Evolutionary conservation across 139 green algal species (phyloP).

Genomic region (Trebouxia sp.): DNA sequence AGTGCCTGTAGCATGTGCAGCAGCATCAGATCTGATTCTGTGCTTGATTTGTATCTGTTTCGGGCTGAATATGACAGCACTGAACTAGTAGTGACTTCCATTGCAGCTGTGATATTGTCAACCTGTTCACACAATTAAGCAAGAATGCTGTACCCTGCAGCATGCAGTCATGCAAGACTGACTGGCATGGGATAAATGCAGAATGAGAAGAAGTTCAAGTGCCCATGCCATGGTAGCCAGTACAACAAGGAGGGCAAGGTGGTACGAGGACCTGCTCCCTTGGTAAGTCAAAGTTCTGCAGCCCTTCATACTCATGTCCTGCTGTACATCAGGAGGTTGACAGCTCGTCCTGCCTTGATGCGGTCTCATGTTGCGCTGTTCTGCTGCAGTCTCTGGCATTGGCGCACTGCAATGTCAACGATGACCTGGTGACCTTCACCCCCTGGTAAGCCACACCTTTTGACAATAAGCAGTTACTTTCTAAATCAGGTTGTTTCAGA

Average conservation of each 20-base stretch:
- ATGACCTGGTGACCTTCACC: conserved; percentile 85
- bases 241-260: conserved; percentile 97
- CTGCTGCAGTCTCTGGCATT: conserved; percentile 91
- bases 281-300: conserved; percentile 50
- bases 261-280: conserved; percentile 88
- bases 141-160: neutral
- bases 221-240: conserved; percentile 98
- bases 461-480: neutral
- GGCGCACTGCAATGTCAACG: conserved; percentile 83
- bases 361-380: neutral
- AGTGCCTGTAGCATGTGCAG: neutral
- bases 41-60: neutral
- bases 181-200: conserved; percentile 29
- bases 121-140: neutral
- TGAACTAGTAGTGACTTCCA: neutral
- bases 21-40: neutral
- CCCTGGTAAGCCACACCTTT: conserved; percentile 76
- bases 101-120: neutral
- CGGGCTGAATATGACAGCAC: neutral
- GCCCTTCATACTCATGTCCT: neutral
- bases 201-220: conserved; percentile 99
- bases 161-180: neutral
- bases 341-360: neutral
- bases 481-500: neutral
- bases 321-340: neutral